Evolutionary conservation across 306 rosid genomes (phyloP).

Genomic region (Hippophae tibetana): DNA sequence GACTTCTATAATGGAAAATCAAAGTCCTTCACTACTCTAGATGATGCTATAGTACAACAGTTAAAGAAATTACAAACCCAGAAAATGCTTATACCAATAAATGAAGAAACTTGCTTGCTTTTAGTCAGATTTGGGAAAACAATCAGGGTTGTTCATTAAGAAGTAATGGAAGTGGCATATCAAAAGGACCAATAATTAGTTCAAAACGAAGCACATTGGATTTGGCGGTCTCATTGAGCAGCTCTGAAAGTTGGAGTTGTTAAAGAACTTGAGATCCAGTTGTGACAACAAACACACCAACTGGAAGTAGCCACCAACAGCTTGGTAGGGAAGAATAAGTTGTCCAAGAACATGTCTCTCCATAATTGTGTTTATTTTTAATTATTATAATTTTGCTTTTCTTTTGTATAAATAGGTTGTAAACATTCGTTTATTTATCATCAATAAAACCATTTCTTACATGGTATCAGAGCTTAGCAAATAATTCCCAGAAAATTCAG

Average conservation of each 20-base stretch:
- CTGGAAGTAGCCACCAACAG: too few relatives aligned
- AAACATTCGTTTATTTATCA: too few relatives aligned
- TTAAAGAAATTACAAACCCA: slow-evolving; percentile 64
- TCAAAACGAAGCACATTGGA: slow-evolving; percentile 64
- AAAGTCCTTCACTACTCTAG: slow-evolving; percentile 62
- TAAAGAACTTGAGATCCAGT: too few relatives aligned
- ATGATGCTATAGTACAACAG: slow-evolving; percentile 42
- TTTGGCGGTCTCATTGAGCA: slow-evolving; percentile 58
- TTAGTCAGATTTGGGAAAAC: slow-evolving; percentile 52
- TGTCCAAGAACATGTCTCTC: too few relatives aligned
- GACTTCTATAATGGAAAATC: slow-evolving; percentile 68
- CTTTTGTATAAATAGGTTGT: too few relatives aligned
- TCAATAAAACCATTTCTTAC: too few relatives aligned
- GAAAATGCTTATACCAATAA: slow-evolving; percentile 64
- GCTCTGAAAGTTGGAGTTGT: slow-evolving; percentile 48
- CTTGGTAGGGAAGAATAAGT: too few relatives aligned
- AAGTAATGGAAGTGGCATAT: slow-evolving; percentile 52
- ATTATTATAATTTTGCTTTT: too few relatives aligned
- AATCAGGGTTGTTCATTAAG: slow-evolving; percentile 39
- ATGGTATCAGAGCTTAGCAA: too few relatives aligned
- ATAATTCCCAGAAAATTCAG: too few relatives aligned
- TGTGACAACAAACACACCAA: too few relatives aligned
- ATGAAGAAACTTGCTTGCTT: slow-evolving; percentile 60
- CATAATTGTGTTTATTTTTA: too few relatives aligned
- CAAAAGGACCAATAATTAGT: slow-evolving; percentile 53